phyloP scores from a whole-genome alignment of 352 stramenopile genomes.

The Phytophthora sp. region DNA sequence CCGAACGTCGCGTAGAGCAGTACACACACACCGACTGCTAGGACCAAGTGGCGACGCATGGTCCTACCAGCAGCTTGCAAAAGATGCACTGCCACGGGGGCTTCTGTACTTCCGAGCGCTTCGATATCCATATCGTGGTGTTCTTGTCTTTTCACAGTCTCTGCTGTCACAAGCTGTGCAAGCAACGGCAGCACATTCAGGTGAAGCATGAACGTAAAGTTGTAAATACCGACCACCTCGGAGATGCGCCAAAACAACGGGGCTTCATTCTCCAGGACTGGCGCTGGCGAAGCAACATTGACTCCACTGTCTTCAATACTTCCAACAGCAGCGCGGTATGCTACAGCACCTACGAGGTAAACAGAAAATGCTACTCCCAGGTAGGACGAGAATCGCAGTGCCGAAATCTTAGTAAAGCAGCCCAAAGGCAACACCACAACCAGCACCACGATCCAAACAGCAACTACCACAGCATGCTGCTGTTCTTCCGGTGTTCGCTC shows the following conservation, averaged over 20 bases:
- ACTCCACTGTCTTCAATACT: neutral
- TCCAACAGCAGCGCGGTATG: conserved; percentile 49
- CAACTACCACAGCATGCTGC: conserved; percentile 36
- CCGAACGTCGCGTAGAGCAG: conserved; percentile 72
- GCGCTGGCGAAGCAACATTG: neutral
- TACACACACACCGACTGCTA: conserved; percentile 52
- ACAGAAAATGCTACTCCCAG: conserved; percentile 72
- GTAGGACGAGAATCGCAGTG: conserved; percentile 78
- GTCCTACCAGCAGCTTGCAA: conserved; percentile 26
- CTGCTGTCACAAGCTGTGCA: conserved; percentile 51
- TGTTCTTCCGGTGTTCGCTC: conserved; percentile 34
- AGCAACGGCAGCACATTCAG: conserved; percentile 81
- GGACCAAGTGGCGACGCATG: conserved; percentile 57
- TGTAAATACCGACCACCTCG: conserved; percentile 80
- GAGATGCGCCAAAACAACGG: conserved; percentile 55
- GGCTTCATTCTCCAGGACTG: neutral
- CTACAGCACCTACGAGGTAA: conserved; percentile 70
- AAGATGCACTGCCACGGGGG: conserved; percentile 17
- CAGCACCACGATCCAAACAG: conserved; percentile 71
- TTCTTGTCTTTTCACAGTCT: conserved; percentile 18
- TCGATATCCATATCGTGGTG: conserved; percentile 12
- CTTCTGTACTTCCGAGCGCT: conserved; percentile 6
- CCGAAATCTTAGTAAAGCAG: conserved; percentile 75
- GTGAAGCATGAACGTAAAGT: conserved; percentile 87
- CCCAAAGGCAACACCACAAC: conserved; percentile 66